Evolutionary conservation across 257 asterid genomes (phyloP).

Genomic region (Plantago major): DNA sequence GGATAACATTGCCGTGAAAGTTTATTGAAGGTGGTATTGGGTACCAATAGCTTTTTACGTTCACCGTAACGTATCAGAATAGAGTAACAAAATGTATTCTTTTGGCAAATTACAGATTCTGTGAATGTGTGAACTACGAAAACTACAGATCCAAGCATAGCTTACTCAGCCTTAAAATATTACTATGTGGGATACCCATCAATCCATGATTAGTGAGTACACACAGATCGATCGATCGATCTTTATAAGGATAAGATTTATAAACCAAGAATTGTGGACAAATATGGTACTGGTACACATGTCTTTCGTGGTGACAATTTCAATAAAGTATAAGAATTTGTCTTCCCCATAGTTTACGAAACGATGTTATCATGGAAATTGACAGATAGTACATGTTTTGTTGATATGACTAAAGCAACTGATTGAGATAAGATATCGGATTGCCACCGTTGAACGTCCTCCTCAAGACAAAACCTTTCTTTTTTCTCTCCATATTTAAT

Average conservation of each 20-base stretch:
- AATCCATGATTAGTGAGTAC: neutral
- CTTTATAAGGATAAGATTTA: neutral
- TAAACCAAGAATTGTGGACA: neutral
- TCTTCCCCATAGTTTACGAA: neutral
- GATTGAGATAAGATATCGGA: slow-evolving; percentile 9
- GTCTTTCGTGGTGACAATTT: neutral
- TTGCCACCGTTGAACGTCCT: slow-evolving; percentile 13
- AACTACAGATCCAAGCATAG: no score
- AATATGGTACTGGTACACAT: neutral
- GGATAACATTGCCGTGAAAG: no score
- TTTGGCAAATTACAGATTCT: no score
- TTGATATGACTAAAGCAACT: slow-evolving; percentile 17
- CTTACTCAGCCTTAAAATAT: no score
- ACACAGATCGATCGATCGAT: neutral
- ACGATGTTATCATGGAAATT: slow-evolving; percentile 6
- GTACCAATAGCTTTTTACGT: no score
- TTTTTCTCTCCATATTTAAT: neutral
- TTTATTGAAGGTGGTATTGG: no score
- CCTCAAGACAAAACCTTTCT: neutral
- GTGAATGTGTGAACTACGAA: no score
- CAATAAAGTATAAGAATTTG: neutral
- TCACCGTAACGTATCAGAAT: no score
- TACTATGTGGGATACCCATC: no score
- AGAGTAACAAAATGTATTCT: no score
- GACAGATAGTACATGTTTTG: slow-evolving; percentile 1